phyloP scores from a whole-genome alignment of 805 yeast species.

The Ogataea pilisensis region DNA sequence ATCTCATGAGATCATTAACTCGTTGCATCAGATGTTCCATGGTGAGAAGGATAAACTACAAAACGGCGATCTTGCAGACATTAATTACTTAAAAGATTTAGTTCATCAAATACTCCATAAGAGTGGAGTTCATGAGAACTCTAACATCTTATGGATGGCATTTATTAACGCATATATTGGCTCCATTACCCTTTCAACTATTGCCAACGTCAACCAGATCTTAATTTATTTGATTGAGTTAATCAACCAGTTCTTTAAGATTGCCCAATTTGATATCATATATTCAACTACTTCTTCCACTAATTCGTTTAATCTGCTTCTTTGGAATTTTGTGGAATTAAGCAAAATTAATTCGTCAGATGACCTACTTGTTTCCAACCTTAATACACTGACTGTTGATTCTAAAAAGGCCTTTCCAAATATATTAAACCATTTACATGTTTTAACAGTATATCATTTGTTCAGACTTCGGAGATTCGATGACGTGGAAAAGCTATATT shows the following conservation, averaged over 20 bases:
- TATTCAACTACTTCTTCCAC: slow-evolving; percentile 1
- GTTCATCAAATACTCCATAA: slow-evolving; percentile 5
- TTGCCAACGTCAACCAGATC: slow-evolving; percentile 1
- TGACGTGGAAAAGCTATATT: slow-evolving; percentile 4
- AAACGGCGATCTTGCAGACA: background rate
- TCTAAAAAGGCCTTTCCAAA: slow-evolving; percentile 1
- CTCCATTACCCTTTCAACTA: background rate
- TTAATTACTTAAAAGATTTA: slow-evolving; percentile 8
- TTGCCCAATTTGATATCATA: slow-evolving; percentile 3
- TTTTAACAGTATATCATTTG: slow-evolving; percentile 7
- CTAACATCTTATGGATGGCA: slow-evolving; percentile 9
- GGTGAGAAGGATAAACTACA: background rate
- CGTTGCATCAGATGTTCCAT: background rate
- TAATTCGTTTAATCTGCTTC: slow-evolving; percentile 8
- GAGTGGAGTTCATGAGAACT: slow-evolving; percentile 2
- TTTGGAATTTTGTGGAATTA: slow-evolving; percentile 2
- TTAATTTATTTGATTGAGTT: slow-evolving; percentile 6
- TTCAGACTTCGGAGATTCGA: background rate
- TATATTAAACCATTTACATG: slow-evolving; percentile 7
- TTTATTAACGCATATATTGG: slow-evolving; percentile 10
- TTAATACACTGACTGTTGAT: slow-evolving; percentile 1
- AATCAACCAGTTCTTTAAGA: slow-evolving; percentile 7
- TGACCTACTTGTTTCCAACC: slow-evolving; percentile 4
- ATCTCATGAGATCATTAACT: background rate
- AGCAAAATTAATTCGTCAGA: slow-evolving; percentile 1